Percentiles rank a stretch among this genome's conserved stretches.
Evolutionary conservation across 1,284 basidiomycete species (phyloP).

Genomic region (Ustilago nuda): DNA sequence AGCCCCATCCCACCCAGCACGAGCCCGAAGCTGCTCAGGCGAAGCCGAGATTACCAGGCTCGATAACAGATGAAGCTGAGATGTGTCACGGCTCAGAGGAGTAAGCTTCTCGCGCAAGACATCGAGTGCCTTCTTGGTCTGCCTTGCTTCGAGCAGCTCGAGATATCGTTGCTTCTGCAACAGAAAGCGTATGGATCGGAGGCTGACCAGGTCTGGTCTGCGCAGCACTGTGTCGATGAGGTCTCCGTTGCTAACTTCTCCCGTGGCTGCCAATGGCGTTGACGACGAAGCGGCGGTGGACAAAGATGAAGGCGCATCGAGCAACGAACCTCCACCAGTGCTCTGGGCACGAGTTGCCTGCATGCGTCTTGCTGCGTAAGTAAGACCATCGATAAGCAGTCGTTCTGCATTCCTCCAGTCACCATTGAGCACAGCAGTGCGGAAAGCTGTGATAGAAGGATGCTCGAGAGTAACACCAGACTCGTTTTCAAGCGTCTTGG

Average conservation of each 20-base stretch:
- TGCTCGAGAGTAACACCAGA: conserved; percentile 90
- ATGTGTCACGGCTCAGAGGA: conserved; percentile 70
- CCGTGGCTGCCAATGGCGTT: conserved; percentile 9
- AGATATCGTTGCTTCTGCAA: conserved; percentile 96
- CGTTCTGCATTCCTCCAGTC: conserved; percentile 85
- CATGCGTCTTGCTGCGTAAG: conserved; percentile 44
- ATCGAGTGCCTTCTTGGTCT: conserved; percentile 83
- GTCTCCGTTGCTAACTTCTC: conserved; percentile 20
- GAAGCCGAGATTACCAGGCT: conserved; percentile 61
- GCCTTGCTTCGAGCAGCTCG: conserved; percentile 86
- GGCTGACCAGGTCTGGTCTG: conserved; percentile 40
- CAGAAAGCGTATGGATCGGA: conserved; percentile 79
- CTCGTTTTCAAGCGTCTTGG: conserved; percentile 86
- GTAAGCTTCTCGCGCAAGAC: conserved; percentile 89
- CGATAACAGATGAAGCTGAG: conserved; percentile 58
- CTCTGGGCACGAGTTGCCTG: conserved; percentile 22
- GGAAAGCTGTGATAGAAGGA: conserved; percentile 81
- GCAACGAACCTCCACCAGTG: not conserved
- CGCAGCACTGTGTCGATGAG: conserved; percentile 55
- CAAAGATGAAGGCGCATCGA: conserved; percentile 19
- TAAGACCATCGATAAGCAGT: conserved; percentile 73
- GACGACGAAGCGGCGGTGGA: conserved; percentile 29
- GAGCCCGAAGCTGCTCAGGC: conserved; percentile 81
- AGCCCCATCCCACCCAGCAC: conserved; percentile 90
- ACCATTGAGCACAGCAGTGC: conserved; percentile 83